phyloP scores from a whole-genome alignment of 1,284 basidiomycete genomes.

The Pterulicium gracile region DNA sequence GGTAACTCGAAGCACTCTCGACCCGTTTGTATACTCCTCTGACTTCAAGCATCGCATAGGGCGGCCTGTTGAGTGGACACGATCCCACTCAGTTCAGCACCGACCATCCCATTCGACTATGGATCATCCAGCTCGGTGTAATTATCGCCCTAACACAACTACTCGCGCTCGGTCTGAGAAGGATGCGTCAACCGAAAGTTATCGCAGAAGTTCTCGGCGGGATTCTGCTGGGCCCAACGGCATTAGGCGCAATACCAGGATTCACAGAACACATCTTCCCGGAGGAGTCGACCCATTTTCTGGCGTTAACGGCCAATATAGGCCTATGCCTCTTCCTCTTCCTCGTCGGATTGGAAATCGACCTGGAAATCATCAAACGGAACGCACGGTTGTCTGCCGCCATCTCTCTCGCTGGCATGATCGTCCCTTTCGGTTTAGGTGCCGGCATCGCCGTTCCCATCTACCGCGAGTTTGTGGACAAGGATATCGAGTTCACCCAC shows the following conservation, averaged over 20 bases:
- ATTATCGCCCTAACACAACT: constrained; percentile 77
- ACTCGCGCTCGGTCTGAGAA: constrained; percentile 59
- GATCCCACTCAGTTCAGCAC: constrained; percentile 60
- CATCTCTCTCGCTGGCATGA: constrained; percentile 56
- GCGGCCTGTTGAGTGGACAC: constrained; percentile 60
- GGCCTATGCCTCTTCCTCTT: constrained; percentile 91
- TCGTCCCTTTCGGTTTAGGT: constrained; percentile 79
- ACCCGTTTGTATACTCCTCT: background rate
- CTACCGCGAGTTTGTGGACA: constrained; percentile 72
- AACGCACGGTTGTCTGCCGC: constrained; percentile 34
- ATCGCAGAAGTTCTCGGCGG: constrained; percentile 84
- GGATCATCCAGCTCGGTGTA: constrained; percentile 83
- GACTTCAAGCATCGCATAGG: constrained; percentile 26
- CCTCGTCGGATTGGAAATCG: constrained; percentile 70
- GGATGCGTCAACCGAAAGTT: constrained; percentile 79
- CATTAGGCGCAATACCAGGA: constrained; percentile 64
- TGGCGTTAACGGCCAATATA: constrained; percentile 86
- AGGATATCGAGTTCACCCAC: constrained; percentile 58
- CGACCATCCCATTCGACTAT: constrained; percentile 72
- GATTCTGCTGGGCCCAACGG: constrained; percentile 82
- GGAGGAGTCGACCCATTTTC: constrained; percentile 54
- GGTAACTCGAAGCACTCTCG: background rate
- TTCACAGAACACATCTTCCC: constrained; percentile 85
- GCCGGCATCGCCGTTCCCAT: constrained; percentile 73
- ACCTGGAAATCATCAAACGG: constrained; percentile 40